Base-by-base conservation (phyloP, 352 stramenopile genomes). In the Peronospora belbahrii region DNA sequence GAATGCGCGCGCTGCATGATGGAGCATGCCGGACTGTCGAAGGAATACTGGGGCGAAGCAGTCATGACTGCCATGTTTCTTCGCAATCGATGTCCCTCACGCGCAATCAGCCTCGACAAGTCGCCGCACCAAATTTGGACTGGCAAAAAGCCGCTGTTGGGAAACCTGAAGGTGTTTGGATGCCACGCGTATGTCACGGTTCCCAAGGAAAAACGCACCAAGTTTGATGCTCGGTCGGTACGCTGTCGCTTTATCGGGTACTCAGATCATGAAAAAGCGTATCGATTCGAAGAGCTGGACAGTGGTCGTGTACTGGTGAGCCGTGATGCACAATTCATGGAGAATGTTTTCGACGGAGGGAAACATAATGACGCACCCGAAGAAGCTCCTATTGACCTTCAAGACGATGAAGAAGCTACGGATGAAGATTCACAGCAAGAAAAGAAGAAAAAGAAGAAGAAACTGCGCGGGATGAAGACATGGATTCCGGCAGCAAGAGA, bases 181-280 rank as follows among this genome's bases (percentile, higher is more conserved):
- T 43, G 33, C 25, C 33, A 42, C 6, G 8, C 33, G n/a, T 37
- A 44, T 4, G 34, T 37, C 6, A 15, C 6, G 1, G n/a, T 28
- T 2, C 17, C 35, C 1, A 45, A 45, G 13, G 23, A 38, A 30
- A 52, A 52, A 33, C 34, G 15, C 1, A 17, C 23, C 34, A 44
- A 52, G 19, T 38, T 44, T 15, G 24, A 38, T 3, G 17, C 33
- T 37, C 34, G 25, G 13, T 22, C 34, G n/a, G 34, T 31, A 20
- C n/a, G n/a, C 15, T 52, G 23, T 13, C 44, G 44, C 1, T 44
- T 44, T 17, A 15, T 44, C 19, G 44, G 44, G 19, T 52, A 24
- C 22, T 43, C 22, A 15, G 23, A 51, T 7, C 43, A 51, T 8
- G 34, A 44, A 17, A 52, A 52, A 44, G n/a, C n/a, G 14, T 23